Evolutionary conservation across 2,329 filamentous ascomycete genomes (phyloP), one percentile per base, ranked within the genome.

Genomic region (Coniella vitis): DNA sequence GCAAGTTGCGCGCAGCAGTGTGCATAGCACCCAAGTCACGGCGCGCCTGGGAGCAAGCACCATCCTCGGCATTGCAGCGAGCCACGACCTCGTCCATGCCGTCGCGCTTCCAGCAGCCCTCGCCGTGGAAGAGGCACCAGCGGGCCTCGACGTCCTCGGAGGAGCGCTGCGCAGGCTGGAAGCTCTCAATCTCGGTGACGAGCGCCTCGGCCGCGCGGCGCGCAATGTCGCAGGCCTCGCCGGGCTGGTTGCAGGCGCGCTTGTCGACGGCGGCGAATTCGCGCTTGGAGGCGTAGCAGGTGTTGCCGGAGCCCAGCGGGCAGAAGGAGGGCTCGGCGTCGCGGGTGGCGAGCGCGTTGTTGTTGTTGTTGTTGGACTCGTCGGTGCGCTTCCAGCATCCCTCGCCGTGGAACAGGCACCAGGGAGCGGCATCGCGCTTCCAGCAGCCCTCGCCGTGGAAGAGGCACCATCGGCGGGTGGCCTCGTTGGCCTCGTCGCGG

Each of bases 211-310:
- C 65, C 16, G 63, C 65, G 48, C 65, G 64, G 59, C 66, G 69
- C 47, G 61, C 61, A 56, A 69, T 69, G 58, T 60, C 62, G 64
- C 72, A 74, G n/a, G 61, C 56, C 50, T 67, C 61, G 31, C 71
- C 70, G 25, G 61, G 61, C 34, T 62, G 58, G 53, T 63, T 55
- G 58, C 72, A 73, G 55, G 62, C 64, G 4, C 60, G 58, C 38
- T 59, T 60, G 47, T 58, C 55, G 38, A 53, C 55, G 21, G 57
- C 56, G 43, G 41, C 32, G 31, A 44, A 43, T 40, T 48, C 53
- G 37, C 51, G 50, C 48, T 55, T 53, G 25, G 45, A 51, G 45
- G 38, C 45, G 36, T 47, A 53, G 44, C 44, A 53, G 8, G 44
- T 56, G 58, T 16, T 58, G 51, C 39, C 41, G 49, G 39, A 45